Conservation (phyloP, 2,329 filamentous ascomycete genomes). For the Scedosporium minutisporum region DNA sequence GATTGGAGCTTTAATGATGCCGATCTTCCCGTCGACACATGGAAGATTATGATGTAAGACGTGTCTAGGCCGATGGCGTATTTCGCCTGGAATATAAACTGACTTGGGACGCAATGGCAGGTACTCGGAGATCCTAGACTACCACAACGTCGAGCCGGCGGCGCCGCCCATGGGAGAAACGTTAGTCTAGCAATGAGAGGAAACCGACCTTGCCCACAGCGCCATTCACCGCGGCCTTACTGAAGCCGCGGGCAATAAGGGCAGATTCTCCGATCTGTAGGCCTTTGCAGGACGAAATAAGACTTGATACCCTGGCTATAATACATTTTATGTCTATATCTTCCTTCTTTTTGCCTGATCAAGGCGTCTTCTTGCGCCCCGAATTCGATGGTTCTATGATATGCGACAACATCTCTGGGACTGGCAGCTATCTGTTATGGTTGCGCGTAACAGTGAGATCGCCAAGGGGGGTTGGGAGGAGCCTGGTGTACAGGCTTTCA, state of each 20-base stretch:
- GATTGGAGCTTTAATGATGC: slow-evolving; percentile 99
- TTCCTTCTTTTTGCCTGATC: slow-evolving; percentile 3
- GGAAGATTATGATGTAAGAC: slow-evolving; percentile 99
- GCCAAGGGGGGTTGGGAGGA: too few species aligned
- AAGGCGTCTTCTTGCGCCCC: neutral
- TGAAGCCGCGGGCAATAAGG: too few species aligned
- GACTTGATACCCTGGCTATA: too few species aligned
- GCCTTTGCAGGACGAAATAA: slow-evolving; percentile 5
- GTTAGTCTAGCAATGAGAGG: slow-evolving; percentile 1
- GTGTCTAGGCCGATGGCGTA: neutral
- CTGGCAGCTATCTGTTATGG: too few species aligned
- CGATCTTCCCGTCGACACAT: slow-evolving; percentile 94
- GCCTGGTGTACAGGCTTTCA: too few species aligned
- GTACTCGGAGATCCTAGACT: slow-evolving; percentile 98
- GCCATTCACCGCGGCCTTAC: neutral
- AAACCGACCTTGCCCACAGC: slow-evolving; percentile 6
- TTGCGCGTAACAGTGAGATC: too few species aligned
- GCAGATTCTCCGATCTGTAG: neutral
- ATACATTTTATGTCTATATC: neutral
- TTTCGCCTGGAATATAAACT: neutral
- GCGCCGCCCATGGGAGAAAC: slow-evolving; percentile 2
- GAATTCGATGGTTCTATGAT: too few species aligned
- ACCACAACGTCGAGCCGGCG: slow-evolving; percentile 76
- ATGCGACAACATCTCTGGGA: too few species aligned
- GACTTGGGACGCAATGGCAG: slow-evolving; percentile 32